Conservation (phyloP, 768 basidiomycete genomes). For the Trametes meyenii region DNA sequence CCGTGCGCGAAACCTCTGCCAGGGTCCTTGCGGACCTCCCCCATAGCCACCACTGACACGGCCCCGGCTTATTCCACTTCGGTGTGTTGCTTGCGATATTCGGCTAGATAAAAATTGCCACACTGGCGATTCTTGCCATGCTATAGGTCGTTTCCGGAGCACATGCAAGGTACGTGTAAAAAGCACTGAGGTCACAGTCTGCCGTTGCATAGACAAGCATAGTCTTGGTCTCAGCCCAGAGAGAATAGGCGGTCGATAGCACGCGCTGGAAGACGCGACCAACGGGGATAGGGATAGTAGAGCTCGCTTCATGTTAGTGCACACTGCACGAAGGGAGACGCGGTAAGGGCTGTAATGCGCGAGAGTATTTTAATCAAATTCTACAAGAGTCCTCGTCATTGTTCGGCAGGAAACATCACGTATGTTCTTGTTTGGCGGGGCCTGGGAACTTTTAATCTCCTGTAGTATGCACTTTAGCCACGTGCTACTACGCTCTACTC, state of each 20-base stretch:
- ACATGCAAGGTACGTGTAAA: neutral
- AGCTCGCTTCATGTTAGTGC: conserved; percentile 5
- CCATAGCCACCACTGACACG: neutral
- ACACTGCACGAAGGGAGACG: neutral
- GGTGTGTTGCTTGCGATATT: conserved; percentile 27
- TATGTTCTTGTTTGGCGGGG: conserved; percentile 3
- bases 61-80: conserved; percentile 6
- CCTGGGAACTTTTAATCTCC: no score
- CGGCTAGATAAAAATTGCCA: conserved; percentile 23
- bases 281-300: conserved; percentile 9
- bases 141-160: neutral
- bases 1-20: conserved; percentile 30
- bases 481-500: conserved; percentile 1
- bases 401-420: neutral
- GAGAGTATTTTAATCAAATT: no score
- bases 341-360: neutral
- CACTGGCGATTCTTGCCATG: conserved; percentile 3
- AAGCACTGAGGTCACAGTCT: neutral
- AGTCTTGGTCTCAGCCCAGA: neutral
- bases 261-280: neutral
- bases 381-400: no score
- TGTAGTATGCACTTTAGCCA: neutral
- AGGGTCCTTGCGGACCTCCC: conserved; percentile 9
- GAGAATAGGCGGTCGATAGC: neutral
- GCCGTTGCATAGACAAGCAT: neutral